These are phyloP conservation scores for Epithele typhae DNA, from an alignment of 768 basidiomycete species.

Conservation along the genomic window DNA sequence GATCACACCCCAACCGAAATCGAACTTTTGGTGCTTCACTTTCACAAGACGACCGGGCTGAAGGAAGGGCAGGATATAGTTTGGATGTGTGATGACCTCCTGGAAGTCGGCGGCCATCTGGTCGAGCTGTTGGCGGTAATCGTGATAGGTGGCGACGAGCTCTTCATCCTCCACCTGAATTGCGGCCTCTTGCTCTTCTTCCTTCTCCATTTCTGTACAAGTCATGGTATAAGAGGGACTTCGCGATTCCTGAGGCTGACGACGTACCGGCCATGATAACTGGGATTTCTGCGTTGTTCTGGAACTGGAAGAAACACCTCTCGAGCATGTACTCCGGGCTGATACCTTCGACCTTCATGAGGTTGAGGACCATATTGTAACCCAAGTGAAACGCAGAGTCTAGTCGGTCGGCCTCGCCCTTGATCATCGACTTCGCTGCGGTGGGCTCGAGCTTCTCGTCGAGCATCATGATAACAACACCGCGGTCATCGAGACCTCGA, in stretches of 20 bases:
- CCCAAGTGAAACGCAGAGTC: constrained; percentile 99
- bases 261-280: constrained; percentile 72
- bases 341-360: constrained; percentile 98
- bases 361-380: constrained; percentile 98
- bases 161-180: constrained; percentile 83
- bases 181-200: constrained; percentile 60
- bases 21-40: constrained; percentile 77
- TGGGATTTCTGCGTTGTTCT: constrained; percentile 90
- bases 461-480: constrained; percentile 99
- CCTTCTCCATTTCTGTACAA: constrained; percentile 61
- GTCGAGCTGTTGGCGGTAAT: constrained; percentile 88
- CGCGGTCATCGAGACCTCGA: constrained; percentile 95
- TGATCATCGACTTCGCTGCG: constrained; percentile 94
- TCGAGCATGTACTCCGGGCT: constrained; percentile 99
- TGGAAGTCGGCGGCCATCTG: constrained; percentile 85
- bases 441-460: constrained; percentile 95
- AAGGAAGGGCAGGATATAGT: constrained; percentile 91
- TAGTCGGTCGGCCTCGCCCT: constrained; percentile 93
- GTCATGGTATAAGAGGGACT: background rate
- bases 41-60: constrained; percentile 91
- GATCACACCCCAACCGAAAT: constrained; percentile 97
- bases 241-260: background rate
- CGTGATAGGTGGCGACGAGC: constrained; percentile 85
- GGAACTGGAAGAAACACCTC: constrained; percentile 97
- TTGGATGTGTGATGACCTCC: constrained; percentile 91